phyloP scores from a whole-genome alignment of 2,329 filamentous ascomycete species.

The Lasiodiplodia theobromae region DNA sequence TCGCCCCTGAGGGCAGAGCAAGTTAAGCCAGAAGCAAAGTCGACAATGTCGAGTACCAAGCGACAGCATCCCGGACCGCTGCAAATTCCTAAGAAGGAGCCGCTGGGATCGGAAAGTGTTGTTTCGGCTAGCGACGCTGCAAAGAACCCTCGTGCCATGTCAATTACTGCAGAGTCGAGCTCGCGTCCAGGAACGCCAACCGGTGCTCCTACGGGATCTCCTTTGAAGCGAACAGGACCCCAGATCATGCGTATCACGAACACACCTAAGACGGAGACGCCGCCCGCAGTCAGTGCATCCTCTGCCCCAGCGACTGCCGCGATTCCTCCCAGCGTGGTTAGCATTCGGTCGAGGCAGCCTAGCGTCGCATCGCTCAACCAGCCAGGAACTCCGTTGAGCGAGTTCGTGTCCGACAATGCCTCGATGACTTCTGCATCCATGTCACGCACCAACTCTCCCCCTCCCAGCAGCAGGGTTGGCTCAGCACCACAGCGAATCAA shows the following conservation, averaged over 20 bases:
- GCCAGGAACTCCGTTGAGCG: conserved; percentile 77
- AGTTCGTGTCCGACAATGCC: conserved; percentile 77
- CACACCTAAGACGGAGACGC: conserved; percentile 67
- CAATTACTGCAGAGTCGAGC: conserved; percentile 29
- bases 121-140: conserved; percentile 34
- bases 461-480: conserved; percentile 67
- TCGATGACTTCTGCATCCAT: conserved; percentile 76
- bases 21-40: conserved; percentile 5
- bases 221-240: conserved; percentile 55
- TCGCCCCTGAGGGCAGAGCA: neutral
- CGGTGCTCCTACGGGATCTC: conserved; percentile 52
- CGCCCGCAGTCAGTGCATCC: conserved; percentile 49
- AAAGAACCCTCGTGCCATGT: conserved; percentile 39
- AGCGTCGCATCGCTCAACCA: conserved; percentile 65
- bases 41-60: conserved; percentile 15
- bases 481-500: conserved; percentile 72
- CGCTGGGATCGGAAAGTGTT: neutral
- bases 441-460: conserved; percentile 73
- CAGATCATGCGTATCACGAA: conserved; percentile 75
- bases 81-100: conserved; percentile 28
- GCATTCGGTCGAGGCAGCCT: conserved; percentile 58
- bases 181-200: conserved; percentile 61
- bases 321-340: conserved; percentile 47
- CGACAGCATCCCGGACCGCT: conserved; percentile 27
- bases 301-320: conserved; percentile 39